Percentiles rank a stretch among this genome's conserved stretches.
Evolutionary conservation across 176 grass and related monocot species (phyloP).

Genomic region (Metroxylon sagu): DNA sequence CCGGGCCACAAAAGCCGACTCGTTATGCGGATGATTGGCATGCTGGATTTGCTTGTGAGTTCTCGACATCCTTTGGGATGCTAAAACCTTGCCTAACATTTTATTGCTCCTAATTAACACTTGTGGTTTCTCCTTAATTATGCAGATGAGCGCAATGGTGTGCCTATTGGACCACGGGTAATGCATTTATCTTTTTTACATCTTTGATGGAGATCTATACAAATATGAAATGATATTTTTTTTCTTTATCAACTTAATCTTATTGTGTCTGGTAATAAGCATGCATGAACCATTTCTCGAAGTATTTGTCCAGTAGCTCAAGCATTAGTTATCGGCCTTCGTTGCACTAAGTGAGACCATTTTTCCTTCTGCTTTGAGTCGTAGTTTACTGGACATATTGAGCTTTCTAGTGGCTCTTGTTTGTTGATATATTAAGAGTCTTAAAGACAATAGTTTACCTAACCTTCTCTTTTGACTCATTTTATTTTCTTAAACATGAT

Average conservation of each 20-base stretch:
- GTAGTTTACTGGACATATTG: no score
- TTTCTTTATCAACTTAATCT: no score
- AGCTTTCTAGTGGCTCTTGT: no score
- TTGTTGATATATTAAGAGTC: no score
- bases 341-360: no score
- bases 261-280: no score
- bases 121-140: conserved; percentile 8
- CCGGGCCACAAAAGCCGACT: conserved; percentile 17
- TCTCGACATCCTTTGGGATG: not conserved
- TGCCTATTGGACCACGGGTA: conserved; percentile 50
- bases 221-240: no score
- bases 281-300: no score
- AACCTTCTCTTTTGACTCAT: not conserved
- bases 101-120: not conserved
- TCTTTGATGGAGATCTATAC: not conserved
- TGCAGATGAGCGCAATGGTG: conserved; percentile 51
- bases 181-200: not conserved
- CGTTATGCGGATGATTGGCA: conserved; percentile 49
- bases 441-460: not conserved
- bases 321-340: no score
- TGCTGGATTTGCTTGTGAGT: conserved; percentile 39
- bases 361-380: no score
- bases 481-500: not conserved
- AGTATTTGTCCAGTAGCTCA: no score
- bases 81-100: no score